Evolutionary conservation across 2,329 filamentous ascomycete species (phyloP).

Genomic region (Neonectria punicea): DNA sequence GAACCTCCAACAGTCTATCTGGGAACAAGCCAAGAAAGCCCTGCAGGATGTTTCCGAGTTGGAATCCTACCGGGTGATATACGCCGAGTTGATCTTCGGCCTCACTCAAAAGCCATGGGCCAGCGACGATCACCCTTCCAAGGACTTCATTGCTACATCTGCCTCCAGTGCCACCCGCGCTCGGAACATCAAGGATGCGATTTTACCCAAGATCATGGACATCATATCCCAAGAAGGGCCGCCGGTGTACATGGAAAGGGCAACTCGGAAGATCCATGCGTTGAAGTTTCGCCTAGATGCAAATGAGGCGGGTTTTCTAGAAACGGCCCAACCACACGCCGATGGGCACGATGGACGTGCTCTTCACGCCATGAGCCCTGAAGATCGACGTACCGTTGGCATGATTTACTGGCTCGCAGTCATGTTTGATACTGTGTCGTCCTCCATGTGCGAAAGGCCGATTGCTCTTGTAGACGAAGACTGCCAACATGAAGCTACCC

Average conservation of each 20-base stretch:
- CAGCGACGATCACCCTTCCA: conserved; percentile 6
- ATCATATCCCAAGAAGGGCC: conserved; percentile 37
- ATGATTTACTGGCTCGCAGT: conserved; percentile 67
- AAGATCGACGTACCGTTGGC: conserved; percentile 57
- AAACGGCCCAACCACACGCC: not conserved
- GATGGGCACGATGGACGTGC: conserved; percentile 7
- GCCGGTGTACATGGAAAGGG: conserved; percentile 36
- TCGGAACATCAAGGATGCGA: not conserved
- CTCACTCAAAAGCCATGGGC: conserved; percentile 46
- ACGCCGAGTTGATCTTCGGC: conserved; percentile 53
- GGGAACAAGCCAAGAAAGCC: conserved; percentile 49
- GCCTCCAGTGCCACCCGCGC: not conserved
- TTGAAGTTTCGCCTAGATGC: conserved; percentile 39
- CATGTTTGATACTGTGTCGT: conserved; percentile 68
- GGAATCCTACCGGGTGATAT: conserved; percentile 51
- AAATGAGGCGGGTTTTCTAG: conserved; percentile 24
- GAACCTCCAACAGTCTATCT: conserved; percentile 47
- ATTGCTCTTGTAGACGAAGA: conserved; percentile 51
- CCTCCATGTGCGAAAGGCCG: conserved; percentile 57
- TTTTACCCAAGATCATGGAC: conserved; percentile 29
- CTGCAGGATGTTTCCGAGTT: conserved; percentile 49
- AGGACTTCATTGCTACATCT: not conserved
- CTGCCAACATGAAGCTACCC: conserved; percentile 46
- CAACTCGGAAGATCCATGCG: conserved; percentile 38
- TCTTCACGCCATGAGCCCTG: not conserved